Base-by-base conservation (phyloP, 148 eudicot species). In the Cornus kousa region DNA sequence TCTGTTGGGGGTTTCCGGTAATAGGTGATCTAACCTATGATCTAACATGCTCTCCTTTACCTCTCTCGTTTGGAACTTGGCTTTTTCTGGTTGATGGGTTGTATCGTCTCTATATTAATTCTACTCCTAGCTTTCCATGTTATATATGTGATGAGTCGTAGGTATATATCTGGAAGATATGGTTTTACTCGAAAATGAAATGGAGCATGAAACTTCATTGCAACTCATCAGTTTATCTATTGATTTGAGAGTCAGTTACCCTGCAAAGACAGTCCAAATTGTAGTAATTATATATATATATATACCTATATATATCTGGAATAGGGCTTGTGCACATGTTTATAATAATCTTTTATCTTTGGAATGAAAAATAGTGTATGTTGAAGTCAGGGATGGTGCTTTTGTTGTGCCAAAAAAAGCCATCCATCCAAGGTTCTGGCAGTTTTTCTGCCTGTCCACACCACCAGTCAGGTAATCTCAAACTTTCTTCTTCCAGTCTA, bases 11-110 rank as follows among this genome's bases (percentile, higher is more conserved):
- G 59, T 53, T 53, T 53, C 19, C 59, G 2, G 19, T 53, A 4
- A 53, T 53, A 14, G 59, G 59, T 53, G 59, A 13, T 53, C 59
- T 53, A 53, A 53, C 59, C 59, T 53, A 14, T 53, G 59, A 53
- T 74, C 67, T 74, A 43, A 43, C 48, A 43, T 9, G 48, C 67
- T 53, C 59, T 53, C 48, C 48, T 43, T 9, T 43, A 43, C 48
- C 59, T 53, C 59, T 53, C 59, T 11, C 11, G 71, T 24, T 43
- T 62, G 50, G 20, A 46, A 62, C 33, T 7, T 59, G 68, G 48
- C 46, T 59, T 32, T 35, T 74, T 62, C 48, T 75, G 78, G 40
- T 65, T 65, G 59, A 66, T 65, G 70, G 70, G 65, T 57, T 75
- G 70, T 75, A 75, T 40, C 33, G 59, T 19, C 10, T 37, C 31